Evolutionary conservation across 1,284 basidiomycete genomes (phyloP).

Genomic region (Cutaneotrichosporon sp.): DNA sequence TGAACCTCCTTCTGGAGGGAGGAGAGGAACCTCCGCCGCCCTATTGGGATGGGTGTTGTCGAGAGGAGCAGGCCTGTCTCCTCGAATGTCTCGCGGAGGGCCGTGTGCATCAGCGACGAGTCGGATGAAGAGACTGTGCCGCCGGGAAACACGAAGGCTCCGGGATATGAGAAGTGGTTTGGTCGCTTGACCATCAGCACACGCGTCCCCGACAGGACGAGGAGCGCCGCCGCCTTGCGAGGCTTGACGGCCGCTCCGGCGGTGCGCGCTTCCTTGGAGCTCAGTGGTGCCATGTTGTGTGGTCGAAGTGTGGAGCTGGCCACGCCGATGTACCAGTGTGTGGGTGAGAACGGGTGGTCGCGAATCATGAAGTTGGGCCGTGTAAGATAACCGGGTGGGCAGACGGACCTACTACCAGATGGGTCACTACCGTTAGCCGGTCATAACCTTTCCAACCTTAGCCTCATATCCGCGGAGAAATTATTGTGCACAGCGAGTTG

Average conservation of each 20-base stretch:
- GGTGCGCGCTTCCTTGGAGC: background rate
- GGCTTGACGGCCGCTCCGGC: background rate
- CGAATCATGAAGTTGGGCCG: background rate
- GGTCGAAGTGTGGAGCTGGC: background rate
- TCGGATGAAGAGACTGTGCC: conserved; percentile 13
- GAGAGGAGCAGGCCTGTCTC: conserved; percentile 20
- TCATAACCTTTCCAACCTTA: too few species aligned
- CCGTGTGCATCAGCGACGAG: conserved; percentile 7
- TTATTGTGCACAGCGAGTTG: too few species aligned
- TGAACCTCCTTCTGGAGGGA: conserved; percentile 12
- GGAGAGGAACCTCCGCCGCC: background rate
- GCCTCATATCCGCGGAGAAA: too few species aligned
- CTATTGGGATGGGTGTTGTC: background rate
- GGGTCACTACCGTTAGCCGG: too few species aligned
- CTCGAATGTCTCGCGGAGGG: conserved; percentile 21
- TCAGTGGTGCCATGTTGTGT: background rate
- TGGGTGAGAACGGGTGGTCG: background rate
- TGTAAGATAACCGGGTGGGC: background rate
- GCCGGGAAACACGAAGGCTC: conserved; percentile 20
- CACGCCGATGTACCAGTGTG: background rate
- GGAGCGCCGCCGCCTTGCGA: background rate
- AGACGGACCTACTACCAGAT: background rate
- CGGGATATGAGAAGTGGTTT: conserved; percentile 5
- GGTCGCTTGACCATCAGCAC: conserved; percentile 7
- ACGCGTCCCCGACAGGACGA: background rate